Evolutionary conservation across 2,329 filamentous ascomycete genomes (phyloP).

Genomic region (Ophiostoma populinum): DNA sequence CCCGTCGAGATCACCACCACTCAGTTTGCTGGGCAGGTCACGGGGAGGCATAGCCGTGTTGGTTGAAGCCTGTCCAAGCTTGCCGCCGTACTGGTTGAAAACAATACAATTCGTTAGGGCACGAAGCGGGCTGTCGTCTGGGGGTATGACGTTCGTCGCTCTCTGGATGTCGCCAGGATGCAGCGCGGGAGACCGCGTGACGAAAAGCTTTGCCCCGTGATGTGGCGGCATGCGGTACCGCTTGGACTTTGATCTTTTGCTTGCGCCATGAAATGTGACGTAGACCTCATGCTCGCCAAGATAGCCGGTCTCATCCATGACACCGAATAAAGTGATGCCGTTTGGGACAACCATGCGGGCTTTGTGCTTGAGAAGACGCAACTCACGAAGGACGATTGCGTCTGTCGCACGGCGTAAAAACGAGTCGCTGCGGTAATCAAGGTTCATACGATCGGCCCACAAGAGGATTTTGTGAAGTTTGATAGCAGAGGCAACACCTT

Average conservation of each 20-base stretch:
- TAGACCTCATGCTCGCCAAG: constrained; percentile 53
- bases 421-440: constrained; percentile 48
- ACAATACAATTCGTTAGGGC: constrained; percentile 56
- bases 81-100: constrained; percentile 50
- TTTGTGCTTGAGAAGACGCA: constrained; percentile 63
- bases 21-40: constrained; percentile 62
- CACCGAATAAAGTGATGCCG: constrained; percentile 62
- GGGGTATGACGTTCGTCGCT: constrained; percentile 44
- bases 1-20: constrained; percentile 70
- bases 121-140: constrained; percentile 38
- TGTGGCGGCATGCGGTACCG: constrained; percentile 10
- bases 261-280: constrained; percentile 24
- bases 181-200: constrained; percentile 66
- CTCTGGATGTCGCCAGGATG: constrained; percentile 68
- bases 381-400: constrained; percentile 48
- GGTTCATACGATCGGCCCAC: constrained; percentile 34
- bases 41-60: constrained; percentile 25
- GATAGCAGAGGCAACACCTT: constrained; percentile 42
- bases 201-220: constrained; percentile 29
- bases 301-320: constrained; percentile 65
- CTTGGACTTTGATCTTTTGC: constrained; percentile 9
- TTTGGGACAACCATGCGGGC: constrained; percentile 53
- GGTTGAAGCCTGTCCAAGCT: background rate
- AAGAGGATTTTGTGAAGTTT: constrained; percentile 45
- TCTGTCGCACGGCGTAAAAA: constrained; percentile 60